These are phyloP conservation scores for Naegleria lovaniensis DNA, from an alignment of 208 protist genomes.

Conservation along the genomic window DNA sequence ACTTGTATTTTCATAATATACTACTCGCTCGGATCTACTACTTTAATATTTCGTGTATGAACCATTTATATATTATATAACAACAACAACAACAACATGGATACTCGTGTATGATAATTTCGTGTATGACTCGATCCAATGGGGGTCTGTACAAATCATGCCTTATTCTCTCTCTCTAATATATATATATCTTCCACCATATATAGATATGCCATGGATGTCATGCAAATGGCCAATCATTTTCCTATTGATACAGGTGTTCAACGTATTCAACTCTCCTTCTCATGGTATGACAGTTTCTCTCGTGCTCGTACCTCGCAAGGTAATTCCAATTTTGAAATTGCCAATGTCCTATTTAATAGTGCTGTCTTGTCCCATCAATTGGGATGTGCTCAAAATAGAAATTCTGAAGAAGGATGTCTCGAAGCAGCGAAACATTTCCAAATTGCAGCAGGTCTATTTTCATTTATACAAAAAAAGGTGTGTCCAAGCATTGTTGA, in stretches of 20 bases:
- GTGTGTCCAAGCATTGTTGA: slow-evolving; percentile 13
- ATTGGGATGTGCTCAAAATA: neutral
- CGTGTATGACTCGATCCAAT: no score
- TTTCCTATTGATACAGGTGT: slow-evolving; percentile 18
- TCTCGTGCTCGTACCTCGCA: neutral
- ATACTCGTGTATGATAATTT: no score
- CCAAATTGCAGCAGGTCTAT: slow-evolving; percentile 4
- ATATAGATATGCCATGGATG: neutral
- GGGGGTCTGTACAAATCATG: no score
- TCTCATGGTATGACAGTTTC: slow-evolving; percentile 18
- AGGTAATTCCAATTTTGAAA: slow-evolving; percentile 22
- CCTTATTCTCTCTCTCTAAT: no score
- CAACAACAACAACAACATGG: no score
- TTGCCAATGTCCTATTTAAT: slow-evolving; percentile 16
- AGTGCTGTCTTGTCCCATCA: neutral
- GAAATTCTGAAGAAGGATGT: neutral
- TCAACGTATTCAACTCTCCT: neutral
- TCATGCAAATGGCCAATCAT: neutral
- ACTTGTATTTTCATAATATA: no score
- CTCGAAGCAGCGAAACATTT: neutral
- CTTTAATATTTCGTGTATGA: no score
- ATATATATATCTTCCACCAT: no score
- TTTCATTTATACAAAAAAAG: neutral
- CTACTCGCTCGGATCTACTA: no score
- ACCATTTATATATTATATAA: no score